These are phyloP conservation scores for Ophiostoma ips DNA, from an alignment of 2,329 filamentous ascomycete species.

Conservation along the genomic window DNA sequence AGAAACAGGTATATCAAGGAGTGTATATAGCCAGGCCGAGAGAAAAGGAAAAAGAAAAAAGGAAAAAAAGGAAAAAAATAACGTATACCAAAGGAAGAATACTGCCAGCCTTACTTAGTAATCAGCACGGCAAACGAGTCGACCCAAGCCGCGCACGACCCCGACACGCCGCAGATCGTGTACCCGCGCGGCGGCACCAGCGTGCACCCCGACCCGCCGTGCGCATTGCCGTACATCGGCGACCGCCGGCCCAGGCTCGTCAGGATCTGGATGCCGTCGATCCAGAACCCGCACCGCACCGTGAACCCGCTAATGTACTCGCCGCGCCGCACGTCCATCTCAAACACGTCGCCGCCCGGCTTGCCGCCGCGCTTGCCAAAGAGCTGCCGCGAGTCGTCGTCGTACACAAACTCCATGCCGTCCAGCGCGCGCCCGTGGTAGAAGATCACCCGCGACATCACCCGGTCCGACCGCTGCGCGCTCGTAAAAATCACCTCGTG, in stretches of 20 bases:
- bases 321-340: slow-evolving; percentile 69
- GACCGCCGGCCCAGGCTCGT: slow-evolving; percentile 83
- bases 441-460: slow-evolving; percentile 60
- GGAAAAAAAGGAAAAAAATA: not conserved
- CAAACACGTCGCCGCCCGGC: slow-evolving; percentile 56
- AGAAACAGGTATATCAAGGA: not conserved
- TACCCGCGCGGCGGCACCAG: slow-evolving; percentile 84
- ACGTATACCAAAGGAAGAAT: not conserved
- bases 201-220: slow-evolving; percentile 71
- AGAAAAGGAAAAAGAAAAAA: not conserved
- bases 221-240: slow-evolving; percentile 66
- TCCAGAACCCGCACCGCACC: slow-evolving; percentile 64
- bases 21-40: not conserved
- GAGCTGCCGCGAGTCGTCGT: slow-evolving; percentile 69
- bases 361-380: slow-evolving; percentile 73
- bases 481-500: slow-evolving; percentile 65
- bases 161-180: slow-evolving; percentile 74
- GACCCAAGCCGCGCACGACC: slow-evolving; percentile 66
- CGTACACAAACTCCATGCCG: slow-evolving; percentile 85
- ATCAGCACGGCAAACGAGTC: slow-evolving; percentile 70
- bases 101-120: slow-evolving; percentile 8
- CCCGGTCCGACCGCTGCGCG: slow-evolving; percentile 50
- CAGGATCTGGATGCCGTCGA: slow-evolving; percentile 80
- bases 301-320: slow-evolving; percentile 82
- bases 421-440: slow-evolving; percentile 68